Evolutionary conservation across 371 early-diverging fungal genomes (phyloP).

Genomic region (Syncephalastrum sp.): DNA sequence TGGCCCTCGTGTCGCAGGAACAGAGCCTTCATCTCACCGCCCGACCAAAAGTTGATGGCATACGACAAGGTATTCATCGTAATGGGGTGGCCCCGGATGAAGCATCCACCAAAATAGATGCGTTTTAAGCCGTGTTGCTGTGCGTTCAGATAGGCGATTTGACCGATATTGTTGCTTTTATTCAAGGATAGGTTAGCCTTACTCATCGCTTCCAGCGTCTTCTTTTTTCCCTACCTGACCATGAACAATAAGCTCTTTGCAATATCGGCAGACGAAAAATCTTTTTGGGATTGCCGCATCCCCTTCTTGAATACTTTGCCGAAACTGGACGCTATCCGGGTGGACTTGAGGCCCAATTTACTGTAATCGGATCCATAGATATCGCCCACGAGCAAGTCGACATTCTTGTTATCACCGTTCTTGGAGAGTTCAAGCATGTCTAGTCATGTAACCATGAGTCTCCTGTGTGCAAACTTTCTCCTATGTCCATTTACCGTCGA

Average conservation of each 20-base stretch:
- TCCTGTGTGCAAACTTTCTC: background rate
- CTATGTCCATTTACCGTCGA: conserved; percentile 65
- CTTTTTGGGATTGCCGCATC: conserved; percentile 51
- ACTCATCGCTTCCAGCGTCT: background rate
- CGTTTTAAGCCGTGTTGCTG: conserved; percentile 84
- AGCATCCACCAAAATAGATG: conserved; percentile 97
- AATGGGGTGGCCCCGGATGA: conserved; percentile 92
- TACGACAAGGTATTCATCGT: conserved; percentile 97
- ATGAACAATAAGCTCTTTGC: conserved; percentile 86
- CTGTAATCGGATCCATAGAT: conserved; percentile 92
- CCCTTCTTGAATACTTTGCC: conserved; percentile 92
- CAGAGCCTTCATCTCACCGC: conserved; percentile 90
- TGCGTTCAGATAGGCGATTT: conserved; percentile 96
- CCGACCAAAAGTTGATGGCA: conserved; percentile 97
- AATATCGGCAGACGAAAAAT: conserved; percentile 79
- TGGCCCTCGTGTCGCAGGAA: conserved; percentile 97
- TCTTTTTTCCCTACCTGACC: conserved; percentile 60
- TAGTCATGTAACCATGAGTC: conserved; percentile 11
- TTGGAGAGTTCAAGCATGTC: conserved; percentile 95
- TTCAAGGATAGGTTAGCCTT: background rate
- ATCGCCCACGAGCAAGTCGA: conserved; percentile 95
- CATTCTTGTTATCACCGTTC: conserved; percentile 88
- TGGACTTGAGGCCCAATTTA: conserved; percentile 84
- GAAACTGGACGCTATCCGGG: conserved; percentile 94
- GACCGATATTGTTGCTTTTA: conserved; percentile 94